Evolutionary conservation across 768 basidiomycete genomes (phyloP), one percentile per base, ranked within the genome.

Genomic region (Hydnum rufescens): DNA sequence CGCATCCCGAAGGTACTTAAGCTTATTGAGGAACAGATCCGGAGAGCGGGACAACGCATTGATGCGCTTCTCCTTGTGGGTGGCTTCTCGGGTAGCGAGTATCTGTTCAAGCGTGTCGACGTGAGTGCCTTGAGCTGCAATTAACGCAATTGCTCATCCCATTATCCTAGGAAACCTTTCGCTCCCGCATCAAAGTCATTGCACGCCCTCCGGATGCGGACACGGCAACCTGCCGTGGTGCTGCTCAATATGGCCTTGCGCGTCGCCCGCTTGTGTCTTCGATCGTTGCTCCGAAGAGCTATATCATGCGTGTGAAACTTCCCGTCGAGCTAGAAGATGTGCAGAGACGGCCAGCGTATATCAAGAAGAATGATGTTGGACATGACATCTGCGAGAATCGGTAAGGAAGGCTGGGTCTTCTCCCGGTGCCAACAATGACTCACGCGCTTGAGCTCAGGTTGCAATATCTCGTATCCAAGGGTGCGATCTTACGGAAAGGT

Each of bases 261-360:
- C 74, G 77, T 50, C 71, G 76, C 57, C 69, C 75, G 28, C 71
- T 85, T 8, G 85, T 89, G 8, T 84, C 84, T 23, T 82, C 77
- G 42, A 74, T 88, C 51, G 81, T 89, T 51, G 76, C 76, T 16
- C 86, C 86, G 8, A 73, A 78, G 51, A 79, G 83, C 25, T 90
- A 89, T 62, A 74, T 87, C 57, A 84, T 88, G 80, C 83, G 82
- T 70, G 85, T 87, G 56, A 88, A 88, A 63, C 71, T 90, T 25
- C 86, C 85, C 43, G 85, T 84, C 30, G 87, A 88, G 51, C 72
- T 72, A 55, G 83, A 89, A 60, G 87, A 90, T 64, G 78, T 75
- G 68, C 66, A 78, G 62, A 82, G 79, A 61, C 71, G 87, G 18
- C 87, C 87, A 1, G 84, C 78, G 3, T 89, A 86, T 60, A 81